phyloP scores from a whole-genome alignment of 257 asterid species.

The Fraxinus excelsior region DNA sequence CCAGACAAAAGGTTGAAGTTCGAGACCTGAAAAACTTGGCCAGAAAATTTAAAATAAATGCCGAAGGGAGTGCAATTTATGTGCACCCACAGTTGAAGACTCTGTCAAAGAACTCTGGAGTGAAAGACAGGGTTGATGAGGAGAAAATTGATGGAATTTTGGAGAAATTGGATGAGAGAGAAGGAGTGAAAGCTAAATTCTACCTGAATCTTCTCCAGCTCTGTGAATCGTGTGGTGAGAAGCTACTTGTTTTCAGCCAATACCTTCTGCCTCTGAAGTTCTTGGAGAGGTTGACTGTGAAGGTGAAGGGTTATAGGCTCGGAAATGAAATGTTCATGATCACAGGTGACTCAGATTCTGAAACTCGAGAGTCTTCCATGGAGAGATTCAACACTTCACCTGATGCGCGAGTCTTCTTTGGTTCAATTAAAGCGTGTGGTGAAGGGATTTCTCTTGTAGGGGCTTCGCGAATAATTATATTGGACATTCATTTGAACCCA shows the following conservation, averaged over 20 bases:
- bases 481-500: too few relatives aligned
- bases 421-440: slow-evolving; percentile 92
- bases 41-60: slow-evolving; percentile 42
- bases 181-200: slow-evolving; percentile 50
- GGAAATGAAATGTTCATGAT: slow-evolving; percentile 65
- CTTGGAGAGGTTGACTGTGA: slow-evolving; percentile 44
- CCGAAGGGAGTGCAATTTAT: slow-evolving; percentile 53
- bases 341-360: slow-evolving; percentile 82
- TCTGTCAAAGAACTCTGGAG: slow-evolving; percentile 36
- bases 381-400: slow-evolving; percentile 69
- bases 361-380: slow-evolving; percentile 67
- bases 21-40: slow-evolving; percentile 39
- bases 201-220: slow-evolving; percentile 22
- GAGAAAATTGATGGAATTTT: slow-evolving; percentile 39
- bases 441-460: slow-evolving; percentile 89
- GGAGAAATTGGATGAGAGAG: slow-evolving; percentile 43
- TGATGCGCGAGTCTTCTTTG: slow-evolving; percentile 90
- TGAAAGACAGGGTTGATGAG: slow-evolving; percentile 44
- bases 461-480: too few relatives aligned
- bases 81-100: slow-evolving; percentile 44
- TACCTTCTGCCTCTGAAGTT: slow-evolving; percentile 49
- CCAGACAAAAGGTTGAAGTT: slow-evolving; percentile 39
- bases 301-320: slow-evolving; percentile 25
- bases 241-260: slow-evolving; percentile 50
- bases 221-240: slow-evolving; percentile 43